These are phyloP conservation scores for Colletotrichum kahawae DNA, from an alignment of 2,329 filamentous ascomycete genomes.

Conservation along the genomic window DNA sequence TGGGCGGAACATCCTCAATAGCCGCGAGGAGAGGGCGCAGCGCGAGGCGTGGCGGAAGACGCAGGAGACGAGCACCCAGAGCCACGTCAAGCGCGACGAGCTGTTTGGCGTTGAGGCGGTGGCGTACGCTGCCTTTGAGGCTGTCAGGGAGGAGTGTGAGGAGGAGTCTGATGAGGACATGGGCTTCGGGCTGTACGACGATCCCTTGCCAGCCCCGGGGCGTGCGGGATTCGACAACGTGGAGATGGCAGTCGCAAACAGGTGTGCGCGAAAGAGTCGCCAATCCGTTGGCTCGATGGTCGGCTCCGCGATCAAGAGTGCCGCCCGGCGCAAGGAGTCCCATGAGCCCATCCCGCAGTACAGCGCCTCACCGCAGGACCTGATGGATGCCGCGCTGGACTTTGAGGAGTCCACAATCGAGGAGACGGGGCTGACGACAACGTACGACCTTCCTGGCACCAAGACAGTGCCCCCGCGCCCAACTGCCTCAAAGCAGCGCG, in stretches of 20 bases:
- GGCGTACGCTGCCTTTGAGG: background rate
- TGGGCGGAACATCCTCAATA: constrained; percentile 37
- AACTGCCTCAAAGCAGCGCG: constrained; percentile 61
- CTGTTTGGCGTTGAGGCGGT: background rate
- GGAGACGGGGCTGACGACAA: constrained; percentile 64
- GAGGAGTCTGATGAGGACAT: background rate
- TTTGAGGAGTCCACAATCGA: constrained; percentile 61
- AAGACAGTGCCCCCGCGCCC: constrained; percentile 61
- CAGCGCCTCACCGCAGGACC: background rate
- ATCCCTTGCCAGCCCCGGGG: background rate
- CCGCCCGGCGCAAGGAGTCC: background rate
- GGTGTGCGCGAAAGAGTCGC: background rate
- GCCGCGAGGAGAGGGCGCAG: constrained; percentile 41
- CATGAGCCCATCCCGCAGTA: background rate
- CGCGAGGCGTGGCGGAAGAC: constrained; percentile 34
- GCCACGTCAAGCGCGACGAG: background rate
- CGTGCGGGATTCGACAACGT: constrained; percentile 18
- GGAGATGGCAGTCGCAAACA: background rate
- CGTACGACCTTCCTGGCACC: constrained; percentile 63
- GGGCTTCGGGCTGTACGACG: background rate
- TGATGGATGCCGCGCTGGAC: constrained; percentile 35
- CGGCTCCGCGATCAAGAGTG: background rate
- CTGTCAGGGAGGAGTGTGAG: background rate
- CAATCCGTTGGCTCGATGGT: background rate
- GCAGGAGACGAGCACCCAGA: constrained; percentile 25